A percentile compares a stretch with the other conserved stretches of the same genome.
Conservation (phyloP, 2,329 filamentous ascomycete species). For the Colletotrichum eremochloae region DNA sequence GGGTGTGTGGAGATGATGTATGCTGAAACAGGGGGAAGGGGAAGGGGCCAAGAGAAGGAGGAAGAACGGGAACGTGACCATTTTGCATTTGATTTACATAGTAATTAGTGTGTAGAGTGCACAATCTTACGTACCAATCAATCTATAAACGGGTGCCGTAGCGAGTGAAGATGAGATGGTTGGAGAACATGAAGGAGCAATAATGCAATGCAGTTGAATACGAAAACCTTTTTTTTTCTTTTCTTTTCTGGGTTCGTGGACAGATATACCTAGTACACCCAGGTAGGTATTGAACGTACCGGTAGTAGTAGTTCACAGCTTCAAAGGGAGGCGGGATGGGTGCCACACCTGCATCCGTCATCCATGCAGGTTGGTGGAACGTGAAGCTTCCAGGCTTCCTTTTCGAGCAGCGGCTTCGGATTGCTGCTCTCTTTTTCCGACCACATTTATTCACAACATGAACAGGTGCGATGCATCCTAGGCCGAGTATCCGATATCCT, state of each 20-base stretch:
- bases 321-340: constrained; percentile 1
- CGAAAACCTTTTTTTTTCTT: neutral
- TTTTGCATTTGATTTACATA: neutral
- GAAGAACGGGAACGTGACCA: neutral
- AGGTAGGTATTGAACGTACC: no score
- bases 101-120: no score
- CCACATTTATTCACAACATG: neutral
- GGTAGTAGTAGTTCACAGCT: no score
- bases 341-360: constrained; percentile 3
- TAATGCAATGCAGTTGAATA: neutral
- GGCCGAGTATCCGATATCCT: neutral
- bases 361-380: constrained; percentile 30
- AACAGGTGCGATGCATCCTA: neutral
- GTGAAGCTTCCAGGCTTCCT: constrained; percentile 23
- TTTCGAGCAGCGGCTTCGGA: constrained; percentile 1
- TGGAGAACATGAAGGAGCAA: neutral
- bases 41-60: neutral
- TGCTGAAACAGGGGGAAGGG: constrained; percentile 15
- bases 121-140: no score
- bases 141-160: neutral
- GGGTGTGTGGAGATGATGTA: neutral
- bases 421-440: neutral
- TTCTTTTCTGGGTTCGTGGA: no score
- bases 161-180: neutral
- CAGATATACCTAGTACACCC: no score